Evolutionary conservation across 2,329 filamentous ascomycete species (phyloP), one percentile per base, ranked within the genome.

Genomic region (Botrytis squamosa): DNA sequence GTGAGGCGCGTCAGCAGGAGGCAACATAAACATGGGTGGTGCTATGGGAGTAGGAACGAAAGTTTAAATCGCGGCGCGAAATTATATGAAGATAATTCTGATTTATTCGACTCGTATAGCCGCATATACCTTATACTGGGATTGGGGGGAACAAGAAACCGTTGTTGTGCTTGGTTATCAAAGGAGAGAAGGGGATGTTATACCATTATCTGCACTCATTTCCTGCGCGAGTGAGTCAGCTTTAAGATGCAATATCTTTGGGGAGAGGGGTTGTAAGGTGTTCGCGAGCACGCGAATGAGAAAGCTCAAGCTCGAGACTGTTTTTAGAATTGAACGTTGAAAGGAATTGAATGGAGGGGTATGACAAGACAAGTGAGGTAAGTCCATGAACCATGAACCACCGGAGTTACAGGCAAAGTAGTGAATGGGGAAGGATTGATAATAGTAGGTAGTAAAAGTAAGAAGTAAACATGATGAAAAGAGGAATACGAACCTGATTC

Each of bases 1-100:
- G 76, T 74, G 78, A 71, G 74, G 77, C 80, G 79, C 79, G 79
- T 81, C 78, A 81, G 80, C 76, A 77, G n/a, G 70, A 70, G 72
- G 74, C 64, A 68, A 72, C 64, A 49, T 69, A 69, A 73, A 52
- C 62, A 73, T 64, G 67, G 67, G 72, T 64, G 70, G 64, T 49
- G 33, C 10, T 38, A 55, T 68, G 36, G 64, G 49, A n/a, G 44
- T 52, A 22, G 12, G 42, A 62, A 71, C n/a, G 20, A 7, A 44
- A 46, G 46, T 40, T 46, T 44, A 36, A 44, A 60, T 52, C 16
- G 63, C 63, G 38, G 63, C 52, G 71, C 25, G 68, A 38, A 36
- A 29, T 40, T 33, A 68, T 46, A 60, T 16, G 63, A 72, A 46
- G 62, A 29, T 9, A 68, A 49, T 29, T 59, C 14, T 69, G 52